Base-by-base conservation (phyloP, 2,329 filamentous ascomycete genomes). In the Dactylonectria macrodidyma region DNA sequence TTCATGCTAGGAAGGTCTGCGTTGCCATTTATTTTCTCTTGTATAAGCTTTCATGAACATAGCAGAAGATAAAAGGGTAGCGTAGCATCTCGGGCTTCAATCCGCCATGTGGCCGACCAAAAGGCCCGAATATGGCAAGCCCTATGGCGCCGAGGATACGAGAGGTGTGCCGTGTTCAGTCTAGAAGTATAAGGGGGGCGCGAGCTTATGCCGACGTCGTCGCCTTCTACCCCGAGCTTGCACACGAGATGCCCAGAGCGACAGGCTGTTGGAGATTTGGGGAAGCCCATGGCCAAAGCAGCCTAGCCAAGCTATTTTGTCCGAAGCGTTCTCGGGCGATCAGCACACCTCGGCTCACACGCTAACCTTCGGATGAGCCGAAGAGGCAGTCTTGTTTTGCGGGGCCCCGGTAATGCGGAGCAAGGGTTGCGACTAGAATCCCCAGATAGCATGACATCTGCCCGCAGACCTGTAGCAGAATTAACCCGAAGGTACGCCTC, bases 371-470 rank as follows among this genome's bases (percentile, higher is more conserved):
- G 10, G 24, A 11, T 36, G 8, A 19, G 19, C 26, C 24, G 48
- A 3, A 33, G 16, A 52, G 19, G 3, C 12, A 36, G 4, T 10
- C 36, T 47, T 16, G 24, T 30, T 56, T 62, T 62, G 59, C 59
- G 59, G 59, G 59, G 59, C 41, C 59, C 19, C 51, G 19, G 7
- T 5, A 16, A 50, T 56, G 59, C 44, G 51, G 59, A 30, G 48
- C 24, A 19, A 41, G 41, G 22, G 33, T n/a, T 46, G 41, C 51
- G 12, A 2, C 41, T 41, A 30, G 41, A 26, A 62, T 24, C 59
- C 26, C 59, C 59, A 50, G 30, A 48, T 5, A 33, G 5, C 50
- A 38, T 56, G 19, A 26, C 5, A 41, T 41, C 30, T 2, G 2
- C 8, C 2, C 26, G 19, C 16, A 38, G 8, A 22, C 24, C 41